Base-by-base conservation (phyloP, 2,329 filamentous ascomycete species). In the Microcyclospora pomicola region DNA sequence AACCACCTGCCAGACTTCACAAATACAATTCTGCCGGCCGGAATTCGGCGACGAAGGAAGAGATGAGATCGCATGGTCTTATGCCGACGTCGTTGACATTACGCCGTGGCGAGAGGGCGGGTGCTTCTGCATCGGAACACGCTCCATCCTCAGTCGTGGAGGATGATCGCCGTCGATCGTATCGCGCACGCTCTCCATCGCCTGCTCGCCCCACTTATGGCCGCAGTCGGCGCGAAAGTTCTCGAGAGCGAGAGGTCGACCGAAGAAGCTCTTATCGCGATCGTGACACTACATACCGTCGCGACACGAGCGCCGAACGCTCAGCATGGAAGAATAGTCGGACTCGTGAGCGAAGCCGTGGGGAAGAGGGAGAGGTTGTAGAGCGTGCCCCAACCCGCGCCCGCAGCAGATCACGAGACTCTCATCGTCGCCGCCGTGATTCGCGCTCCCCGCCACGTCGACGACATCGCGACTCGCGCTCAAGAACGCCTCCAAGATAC, bases 1-100 rank as follows among this genome's bases (percentile, higher is more conserved):
- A 62, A 40, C 56, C 56, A 27, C 56, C 57, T 11, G 48, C 67
- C 58, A 45, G 68, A 9, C 46, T 53, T 16, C 28, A 27, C 9
- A 44, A 43, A 27, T 46, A 48, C 31, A 39, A 44, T 13, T 38
- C 44, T 24, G 45, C 45, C 11, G 47, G 52, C 6, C 35, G 47
- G n/a, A 48, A 46, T 36, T 48, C 44, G 31, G 32, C 48, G 24
- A 42, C 42, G 29, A 48, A 46, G 38, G 55, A 54, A 28, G 48
- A 54, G 38, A 49, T 54, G 49, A 47, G 52, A 15, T 42, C 48
- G n/a, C 49, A 52, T 36, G 52, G 53, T 16, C 39, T 56, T 12
- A 49, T 54, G 45, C 53, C 54, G 3, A 55, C 53, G 3, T 53
- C 50, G 4, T 44, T 56, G 33, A 56, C 54, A 1, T 47, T 56